Base-by-base conservation (phyloP, 2,329 filamentous ascomycete species). In the Fusarium sp. region DNA sequence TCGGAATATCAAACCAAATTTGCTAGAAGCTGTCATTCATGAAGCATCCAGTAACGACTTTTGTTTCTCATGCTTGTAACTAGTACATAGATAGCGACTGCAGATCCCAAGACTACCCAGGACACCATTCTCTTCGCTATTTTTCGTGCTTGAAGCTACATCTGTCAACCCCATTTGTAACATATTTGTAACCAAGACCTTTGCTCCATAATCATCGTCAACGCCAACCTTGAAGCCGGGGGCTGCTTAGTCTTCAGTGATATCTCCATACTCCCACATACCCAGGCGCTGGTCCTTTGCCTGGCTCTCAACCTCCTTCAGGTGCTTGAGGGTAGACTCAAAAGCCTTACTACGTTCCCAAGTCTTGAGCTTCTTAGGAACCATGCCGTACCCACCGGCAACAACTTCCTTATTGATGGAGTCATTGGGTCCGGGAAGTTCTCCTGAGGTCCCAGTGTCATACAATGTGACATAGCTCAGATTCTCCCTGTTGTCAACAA, bases 211-310 rank as follows among this genome's bases (percentile, higher is more conserved):
- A 61, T 63, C 44, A 54, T 54, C 24, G 36, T 9, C 34, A 28
- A 26, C 36, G 26, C 4, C 36, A 42, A 42, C 18, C 48, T 41
- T 51, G 24, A 32, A 38, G 47, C 36, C 28, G 42, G 44, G 52
- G 36, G 26, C 20, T 41, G n/a, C 58, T 82, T 90, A 95, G 80
- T 97, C 94, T 85, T 98, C 95, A 20, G 94, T 97, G 80, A 98
- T 88, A 82, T 98, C 96, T 77, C 96, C 96, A 83, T 98, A 99
- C 88, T 99, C 96, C 95, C 96, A 99, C 89, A 98, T 96, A 48
- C 96, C 96, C 75, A 91, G 87, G 72, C 95, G 90, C 65, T 91
- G 91, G 62, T 89, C 86, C 89, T 97, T 98, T 9, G 96, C 96
- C 82, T 92, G 87, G 41, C 88, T 87, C 86, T 97, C 92, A 58